Base-by-base conservation (phyloP, 306 rosid genomes). In the Cucurbita maxima region DNA sequence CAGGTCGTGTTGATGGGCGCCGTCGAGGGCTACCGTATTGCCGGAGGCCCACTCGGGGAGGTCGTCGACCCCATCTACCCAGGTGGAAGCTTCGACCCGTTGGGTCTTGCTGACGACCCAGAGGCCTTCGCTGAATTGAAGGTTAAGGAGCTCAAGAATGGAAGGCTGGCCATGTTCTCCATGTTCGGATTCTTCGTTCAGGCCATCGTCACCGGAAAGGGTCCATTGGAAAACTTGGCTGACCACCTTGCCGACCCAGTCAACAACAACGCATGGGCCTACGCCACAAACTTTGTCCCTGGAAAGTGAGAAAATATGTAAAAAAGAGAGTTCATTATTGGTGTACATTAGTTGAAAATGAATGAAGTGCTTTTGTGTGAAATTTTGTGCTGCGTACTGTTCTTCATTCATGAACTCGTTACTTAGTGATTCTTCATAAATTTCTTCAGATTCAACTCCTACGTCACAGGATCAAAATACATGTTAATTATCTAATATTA, bases 201-300 rank as follows among this genome's bases (percentile, higher is more conserved):
- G 37, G 91, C 91, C 60, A 87, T 87, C 48, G 88, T 87, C 0
- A 87, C 88, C 0, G 87, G 91, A 64, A 87, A 87, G 80, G 91
- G 88, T 0, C 91, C 88, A 0, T 37, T 87, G 74, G 91, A 87
- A 77, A 87, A 87, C 79, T 75, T 82, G 60, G 90, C 86, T 0
- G 90, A 86, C 77, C 90, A 86, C 78, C 83, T 86, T 75, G 85
- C 88, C 7, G 90, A 86, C 75, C 88, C 90, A 0, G 90, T 86
- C 19, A 86, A 80, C 90, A 86, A 84, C 86, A 86, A 86, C 5
- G 90, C 90, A 7, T 85, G 88, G 90, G 79, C 90, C 7, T 84
- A 73, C n/a, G 90, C 90, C 75, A 87, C 91, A 4, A 84, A 87
- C 88, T 87, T 87, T 52, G 91, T 79, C n/a, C 91, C 91, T 5